Percentiles rank a stretch among this genome's conserved stretches.
phyloP scores from a whole-genome alignment of 2,329 filamentous ascomycete species.

The Passalora sequoiae region DNA sequence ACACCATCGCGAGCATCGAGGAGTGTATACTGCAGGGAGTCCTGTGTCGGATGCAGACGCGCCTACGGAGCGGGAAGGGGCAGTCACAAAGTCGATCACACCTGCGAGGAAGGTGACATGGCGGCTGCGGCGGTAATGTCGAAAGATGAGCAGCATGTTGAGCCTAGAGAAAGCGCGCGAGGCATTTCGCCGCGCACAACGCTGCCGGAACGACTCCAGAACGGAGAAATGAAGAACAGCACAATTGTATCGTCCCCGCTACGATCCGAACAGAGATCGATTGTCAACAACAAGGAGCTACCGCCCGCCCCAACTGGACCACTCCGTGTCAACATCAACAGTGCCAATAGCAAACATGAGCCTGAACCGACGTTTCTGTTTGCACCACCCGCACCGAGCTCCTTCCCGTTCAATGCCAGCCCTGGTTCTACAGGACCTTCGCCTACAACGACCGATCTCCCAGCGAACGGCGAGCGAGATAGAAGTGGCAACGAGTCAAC shows the following conservation, averaged over 20 bases:
- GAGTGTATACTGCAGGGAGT: too few relatives aligned
- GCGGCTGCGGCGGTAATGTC: constrained; percentile 3
- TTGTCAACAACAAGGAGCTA: constrained; percentile 6
- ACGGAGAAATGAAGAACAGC: constrained; percentile 5
- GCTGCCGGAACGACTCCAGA: background rate
- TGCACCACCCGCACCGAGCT: constrained; percentile 14
- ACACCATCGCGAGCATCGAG: too few relatives aligned
- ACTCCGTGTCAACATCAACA: constrained; percentile 1
- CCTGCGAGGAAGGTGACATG: too few relatives aligned
- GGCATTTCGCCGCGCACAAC: constrained; percentile 1
- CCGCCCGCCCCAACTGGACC: constrained; percentile 2
- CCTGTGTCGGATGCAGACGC: too few relatives aligned
- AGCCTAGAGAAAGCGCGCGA: background rate
- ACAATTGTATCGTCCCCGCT: constrained; percentile 6
- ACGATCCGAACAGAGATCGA: constrained; percentile 7
- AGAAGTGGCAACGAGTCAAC: constrained; percentile 6
- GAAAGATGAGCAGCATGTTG: constrained; percentile 5
- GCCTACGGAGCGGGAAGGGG: too few relatives aligned
- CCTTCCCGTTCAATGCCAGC: constrained; percentile 21
- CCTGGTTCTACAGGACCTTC: constrained; percentile 19
- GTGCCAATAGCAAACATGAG: background rate
- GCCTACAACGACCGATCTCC: constrained; percentile 19
- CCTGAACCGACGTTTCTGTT: constrained; percentile 11
- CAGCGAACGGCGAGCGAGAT: constrained; percentile 1
- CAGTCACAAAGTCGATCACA: too few relatives aligned